A percentile compares a stretch with the other conserved stretches of the same genome.
phyloP scores from a whole-genome alignment of 208 protist species.

The Polymyxa betae region DNA sequence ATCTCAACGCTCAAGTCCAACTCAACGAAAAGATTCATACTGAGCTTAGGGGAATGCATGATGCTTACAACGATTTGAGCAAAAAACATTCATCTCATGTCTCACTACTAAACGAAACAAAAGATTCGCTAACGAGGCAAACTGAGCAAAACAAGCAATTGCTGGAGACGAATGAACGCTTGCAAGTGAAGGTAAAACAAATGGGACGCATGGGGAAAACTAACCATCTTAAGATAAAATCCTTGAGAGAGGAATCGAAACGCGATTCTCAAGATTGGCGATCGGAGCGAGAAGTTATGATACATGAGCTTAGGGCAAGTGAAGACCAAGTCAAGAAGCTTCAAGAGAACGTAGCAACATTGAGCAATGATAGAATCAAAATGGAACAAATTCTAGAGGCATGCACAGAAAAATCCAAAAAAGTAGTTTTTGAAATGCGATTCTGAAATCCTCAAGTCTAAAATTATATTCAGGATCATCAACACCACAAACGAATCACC shows the following conservation, averaged over 20 bases:
- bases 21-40: too few relatives aligned
- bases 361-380: background rate
- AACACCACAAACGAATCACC: background rate
- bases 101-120: too few relatives aligned
- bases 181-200: background rate
- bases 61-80: too few relatives aligned
- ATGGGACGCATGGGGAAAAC: too few relatives aligned
- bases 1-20: too few relatives aligned
- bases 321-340: background rate
- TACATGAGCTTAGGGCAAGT: background rate
- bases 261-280: background rate
- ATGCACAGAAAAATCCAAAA: background rate
- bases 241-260: background rate
- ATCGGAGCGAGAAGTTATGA: background rate
- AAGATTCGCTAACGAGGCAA: too few relatives aligned
- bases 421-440: background rate
- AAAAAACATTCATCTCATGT: too few relatives aligned
- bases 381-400: background rate
- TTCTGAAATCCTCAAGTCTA: background rate
- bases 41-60: too few relatives aligned
- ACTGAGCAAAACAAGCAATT: too few relatives aligned
- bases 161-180: too few relatives aligned
- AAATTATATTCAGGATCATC: background rate
- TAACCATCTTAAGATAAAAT: background rate
- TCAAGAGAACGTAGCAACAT: background rate